phyloP scores from a whole-genome alignment of 768 basidiomycete species.

The Rickenella mellea region DNA sequence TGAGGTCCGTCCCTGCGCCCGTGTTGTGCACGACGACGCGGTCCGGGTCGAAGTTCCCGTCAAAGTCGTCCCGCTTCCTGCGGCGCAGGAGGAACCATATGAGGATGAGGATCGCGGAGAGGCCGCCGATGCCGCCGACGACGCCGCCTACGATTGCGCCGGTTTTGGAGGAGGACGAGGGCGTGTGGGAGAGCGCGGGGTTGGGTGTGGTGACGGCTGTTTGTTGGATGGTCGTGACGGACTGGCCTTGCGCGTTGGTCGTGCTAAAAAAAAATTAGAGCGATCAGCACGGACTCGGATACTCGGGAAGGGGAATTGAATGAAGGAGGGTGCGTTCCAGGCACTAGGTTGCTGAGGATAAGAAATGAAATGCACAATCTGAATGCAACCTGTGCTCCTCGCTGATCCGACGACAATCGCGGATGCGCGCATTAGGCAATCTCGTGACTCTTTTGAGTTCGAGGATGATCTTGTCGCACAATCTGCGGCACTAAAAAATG shows the following conservation, averaged over 20 bases:
- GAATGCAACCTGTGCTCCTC: neutral
- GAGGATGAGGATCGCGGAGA: constrained; percentile 21
- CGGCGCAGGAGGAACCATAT: constrained; percentile 16
- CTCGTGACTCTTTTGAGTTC: too few relatives aligned
- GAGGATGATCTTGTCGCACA: too few relatives aligned
- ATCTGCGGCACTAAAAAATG: too few relatives aligned
- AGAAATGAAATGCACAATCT: neutral
- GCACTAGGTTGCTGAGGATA: too few relatives aligned
- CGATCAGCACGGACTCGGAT: too few relatives aligned
- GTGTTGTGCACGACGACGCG: constrained; percentile 22
- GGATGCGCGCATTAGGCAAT: too few relatives aligned
- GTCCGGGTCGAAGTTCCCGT: constrained; percentile 42
- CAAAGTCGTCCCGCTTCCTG: constrained; percentile 29
- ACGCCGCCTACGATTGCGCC: constrained; percentile 43
- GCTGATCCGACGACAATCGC: neutral
- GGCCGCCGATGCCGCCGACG: constrained; percentile 32
- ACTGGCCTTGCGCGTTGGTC: neutral
- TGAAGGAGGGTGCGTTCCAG: too few relatives aligned
- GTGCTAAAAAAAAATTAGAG: neutral
- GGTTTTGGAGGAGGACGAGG: constrained; percentile 14
- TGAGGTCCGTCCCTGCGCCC: neutral
- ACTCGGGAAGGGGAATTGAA: too few relatives aligned
- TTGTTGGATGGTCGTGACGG: neutral
- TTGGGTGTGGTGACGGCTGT: neutral
- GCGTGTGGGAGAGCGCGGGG: neutral